Base-by-base conservation (phyloP, 176 grass and related monocot species). In the Carex cristatella region DNA sequence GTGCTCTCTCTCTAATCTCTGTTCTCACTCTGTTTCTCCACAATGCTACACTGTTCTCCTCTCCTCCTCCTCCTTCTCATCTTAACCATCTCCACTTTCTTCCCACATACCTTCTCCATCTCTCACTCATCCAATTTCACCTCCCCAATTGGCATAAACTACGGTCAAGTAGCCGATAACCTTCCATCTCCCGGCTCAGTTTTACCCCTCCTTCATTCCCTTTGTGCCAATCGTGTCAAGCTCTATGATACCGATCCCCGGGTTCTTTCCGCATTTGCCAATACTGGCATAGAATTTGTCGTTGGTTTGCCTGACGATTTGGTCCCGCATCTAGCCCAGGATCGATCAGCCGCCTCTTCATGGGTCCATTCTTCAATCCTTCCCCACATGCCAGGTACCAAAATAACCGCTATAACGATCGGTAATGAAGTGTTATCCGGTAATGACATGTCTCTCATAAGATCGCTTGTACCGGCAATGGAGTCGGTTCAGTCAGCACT, bases 371-470 rank as follows among this genome's bases (percentile, higher is more conserved):
- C 86, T 53, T 89, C 87, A 53, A 79, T 97, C 64, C 82, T 93
- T 10, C 94, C 92, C 1, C 92, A 97, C 89, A 8, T 94, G n/a
- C 87, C 92, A 3, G 84, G 66, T 8, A 93, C 94, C 44, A 87
- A 73, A 14, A 87, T 97, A 82, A 76, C 84, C 19, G 82, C 88
- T 0, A 66, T 98, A 61, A 98, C 93, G 2, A 93, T 95, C 11
- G 95, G 95, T 69, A 98, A 98, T 90, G 95, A 98, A 88, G 93
- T 98, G 42, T 91, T 98, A 23, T 85, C 91, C 0, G 88, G 89
- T 10, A 83, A 30, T 46, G 92, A 97, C 77, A n/a, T 18, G 42
- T 15, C 76, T 81, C 90, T 94, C 81, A 90, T 84, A 80, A 88
- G 62, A 5, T 89, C 90, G 7, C 84, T 97, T 15, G 90, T 94